Conservation (phyloP, 306 rosid genomes). For the Cucurbita ficifolia region DNA sequence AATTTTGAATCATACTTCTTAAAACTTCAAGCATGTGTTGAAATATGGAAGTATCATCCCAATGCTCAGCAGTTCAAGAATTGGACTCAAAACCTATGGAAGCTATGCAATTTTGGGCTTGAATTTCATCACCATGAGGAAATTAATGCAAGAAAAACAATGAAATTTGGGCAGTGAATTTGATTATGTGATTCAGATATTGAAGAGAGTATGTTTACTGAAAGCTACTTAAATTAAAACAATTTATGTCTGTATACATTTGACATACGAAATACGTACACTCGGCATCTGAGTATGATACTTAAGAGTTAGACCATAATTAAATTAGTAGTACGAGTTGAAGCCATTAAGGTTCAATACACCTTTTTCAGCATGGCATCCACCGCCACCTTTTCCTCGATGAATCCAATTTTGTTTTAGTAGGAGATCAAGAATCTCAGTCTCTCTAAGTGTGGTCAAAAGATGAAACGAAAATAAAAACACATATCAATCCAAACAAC, state of each 20-base stretch:
- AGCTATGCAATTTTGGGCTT: background rate
- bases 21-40: no score
- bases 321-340: conserved; percentile 10
- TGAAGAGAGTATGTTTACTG: background rate
- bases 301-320: background rate
- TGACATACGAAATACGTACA: background rate
- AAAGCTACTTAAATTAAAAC: background rate
- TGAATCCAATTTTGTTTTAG: conserved; percentile 11
- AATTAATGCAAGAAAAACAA: background rate
- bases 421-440: conserved; percentile 12
- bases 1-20: background rate
- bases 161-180: background rate
- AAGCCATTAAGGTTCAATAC: conserved; percentile 44
- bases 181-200: background rate
- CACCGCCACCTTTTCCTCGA: background rate
- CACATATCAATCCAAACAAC: background rate
- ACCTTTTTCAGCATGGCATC: conserved; percentile 17
- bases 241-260: background rate
- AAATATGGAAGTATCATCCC: background rate
- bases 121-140: background rate
- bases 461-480: background rate
- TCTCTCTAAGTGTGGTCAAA: background rate
- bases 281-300: background rate
- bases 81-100: background rate
- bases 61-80: background rate